Conservation (phyloP, 2,329 filamentous ascomycete species). For the Ophiosphaerella herpotricha region DNA sequence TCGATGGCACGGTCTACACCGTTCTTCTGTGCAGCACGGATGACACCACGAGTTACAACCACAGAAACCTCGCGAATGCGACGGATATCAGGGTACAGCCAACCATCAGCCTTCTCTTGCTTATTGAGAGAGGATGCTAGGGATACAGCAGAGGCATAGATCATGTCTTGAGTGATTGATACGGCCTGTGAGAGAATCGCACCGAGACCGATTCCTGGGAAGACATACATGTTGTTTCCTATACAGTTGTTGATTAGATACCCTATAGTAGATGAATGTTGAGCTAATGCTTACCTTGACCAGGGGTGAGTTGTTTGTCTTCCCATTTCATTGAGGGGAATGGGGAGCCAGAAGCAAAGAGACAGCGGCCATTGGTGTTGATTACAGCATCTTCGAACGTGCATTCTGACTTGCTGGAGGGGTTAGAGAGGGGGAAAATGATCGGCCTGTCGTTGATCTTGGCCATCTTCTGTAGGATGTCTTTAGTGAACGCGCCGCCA, state of each 20-base stretch:
- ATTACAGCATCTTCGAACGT: slow-evolving; percentile 92
- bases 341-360: slow-evolving; percentile 95
- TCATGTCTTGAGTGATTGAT: slow-evolving; percentile 90
- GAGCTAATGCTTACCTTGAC: slow-evolving; percentile 46
- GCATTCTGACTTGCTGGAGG: slow-evolving; percentile 94
- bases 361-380: slow-evolving; percentile 86
- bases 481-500: slow-evolving; percentile 89
- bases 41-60: slow-evolving; percentile 85
- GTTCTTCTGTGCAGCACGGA: slow-evolving; percentile 84
- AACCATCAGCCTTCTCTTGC: slow-evolving; percentile 79
- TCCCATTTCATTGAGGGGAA: slow-evolving; percentile 69
- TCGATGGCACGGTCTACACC: slow-evolving; percentile 60
- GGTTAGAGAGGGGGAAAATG: slow-evolving; percentile 92
- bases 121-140: slow-evolving; percentile 77
- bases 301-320: slow-evolving; percentile 54
- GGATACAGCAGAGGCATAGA: slow-evolving; percentile 88
- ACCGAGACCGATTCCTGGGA: slow-evolving; percentile 93
- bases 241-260: slow-evolving; percentile 53
- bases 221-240: slow-evolving; percentile 92
- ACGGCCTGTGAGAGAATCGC: slow-evolving; percentile 89
- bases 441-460: slow-evolving; percentile 71
- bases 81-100: slow-evolving; percentile 89
- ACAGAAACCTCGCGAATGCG: slow-evolving; percentile 90
- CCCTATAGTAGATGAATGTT: background rate
- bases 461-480: slow-evolving; percentile 69